phyloP scores from a whole-genome alignment of 2,329 filamentous ascomycete species.

The Beauveria sp. region DNA sequence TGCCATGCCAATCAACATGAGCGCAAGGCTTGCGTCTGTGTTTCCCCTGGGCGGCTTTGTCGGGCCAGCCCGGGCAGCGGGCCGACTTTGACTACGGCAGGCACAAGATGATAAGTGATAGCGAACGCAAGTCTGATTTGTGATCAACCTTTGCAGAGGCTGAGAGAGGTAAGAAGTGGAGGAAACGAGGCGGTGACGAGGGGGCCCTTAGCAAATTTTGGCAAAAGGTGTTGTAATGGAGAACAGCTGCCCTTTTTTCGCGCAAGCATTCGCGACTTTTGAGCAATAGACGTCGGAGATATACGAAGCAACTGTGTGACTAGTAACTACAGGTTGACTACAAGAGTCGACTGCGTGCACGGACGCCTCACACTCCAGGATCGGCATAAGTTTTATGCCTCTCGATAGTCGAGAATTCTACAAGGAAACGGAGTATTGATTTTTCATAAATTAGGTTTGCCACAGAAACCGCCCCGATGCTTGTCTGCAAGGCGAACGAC shows the following conservation, averaged over 20 bases:
- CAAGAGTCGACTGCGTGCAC: background rate
- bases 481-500: background rate
- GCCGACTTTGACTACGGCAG: background rate
- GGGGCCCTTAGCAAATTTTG: background rate
- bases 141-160: background rate
- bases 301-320: too few species aligned
- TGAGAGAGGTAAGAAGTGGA: background rate
- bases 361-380: background rate
- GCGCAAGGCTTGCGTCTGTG: background rate
- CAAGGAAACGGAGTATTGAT: too few species aligned
- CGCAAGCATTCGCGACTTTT: background rate
- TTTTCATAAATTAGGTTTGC: background rate
- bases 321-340: too few species aligned
- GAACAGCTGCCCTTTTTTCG: background rate
- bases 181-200: background rate
- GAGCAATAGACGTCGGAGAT: background rate
- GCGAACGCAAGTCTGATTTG: background rate
- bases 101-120: background rate
- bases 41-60: background rate
- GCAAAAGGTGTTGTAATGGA: background rate
- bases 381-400: background rate
- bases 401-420: too few species aligned
- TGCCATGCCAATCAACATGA: background rate
- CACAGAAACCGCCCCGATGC: background rate
- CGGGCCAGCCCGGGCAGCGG: background rate